Conservation (phyloP, 2,329 filamentous ascomycete species). For the Aspergillus melleus region DNA sequence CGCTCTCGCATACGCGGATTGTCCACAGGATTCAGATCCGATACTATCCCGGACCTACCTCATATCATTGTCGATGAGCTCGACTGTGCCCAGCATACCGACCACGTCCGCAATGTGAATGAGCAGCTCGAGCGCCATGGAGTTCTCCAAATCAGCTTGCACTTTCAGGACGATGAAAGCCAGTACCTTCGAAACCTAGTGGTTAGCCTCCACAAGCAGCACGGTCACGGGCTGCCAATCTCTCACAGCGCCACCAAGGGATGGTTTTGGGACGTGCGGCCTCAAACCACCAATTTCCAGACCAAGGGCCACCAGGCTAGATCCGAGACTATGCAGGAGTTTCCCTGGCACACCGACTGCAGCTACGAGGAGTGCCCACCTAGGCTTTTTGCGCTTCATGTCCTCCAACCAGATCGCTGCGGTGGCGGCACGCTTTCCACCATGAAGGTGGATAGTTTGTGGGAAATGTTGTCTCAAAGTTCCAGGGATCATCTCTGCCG, state of each 20-base stretch:
- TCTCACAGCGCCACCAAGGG: conserved; percentile 43
- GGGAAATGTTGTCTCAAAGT: not conserved
- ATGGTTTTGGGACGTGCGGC: conserved; percentile 49
- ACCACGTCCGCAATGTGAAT: too few relatives aligned
- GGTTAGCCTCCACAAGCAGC: conserved; percentile 32
- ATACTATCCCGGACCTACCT: too few relatives aligned
- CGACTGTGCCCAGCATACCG: too few relatives aligned
- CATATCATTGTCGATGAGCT: too few relatives aligned
- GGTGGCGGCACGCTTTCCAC: conserved; percentile 33
- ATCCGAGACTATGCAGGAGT: conserved; percentile 45
- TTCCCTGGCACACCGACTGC: conserved; percentile 50
- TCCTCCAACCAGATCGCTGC: conserved; percentile 41
- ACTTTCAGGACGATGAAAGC: conserved; percentile 35
- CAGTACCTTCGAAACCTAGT: conserved; percentile 38
- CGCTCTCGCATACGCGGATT: too few relatives aligned
- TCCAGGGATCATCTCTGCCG: not conserved
- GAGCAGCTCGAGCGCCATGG: conserved; percentile 16
- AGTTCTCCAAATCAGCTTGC: conserved; percentile 39
- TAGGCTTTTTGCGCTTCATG: conserved; percentile 45
- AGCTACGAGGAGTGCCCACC: conserved; percentile 43
- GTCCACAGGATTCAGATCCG: too few relatives aligned
- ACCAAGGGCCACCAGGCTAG: conserved; percentile 35
- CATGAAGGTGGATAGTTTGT: not conserved
- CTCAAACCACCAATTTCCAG: conserved; percentile 30
- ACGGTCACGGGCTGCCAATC: conserved; percentile 42